A percentile compares a stretch with the other conserved stretches of the same genome.
Conservation (phyloP, 306 rosid genomes). For the Prunus padus region DNA sequence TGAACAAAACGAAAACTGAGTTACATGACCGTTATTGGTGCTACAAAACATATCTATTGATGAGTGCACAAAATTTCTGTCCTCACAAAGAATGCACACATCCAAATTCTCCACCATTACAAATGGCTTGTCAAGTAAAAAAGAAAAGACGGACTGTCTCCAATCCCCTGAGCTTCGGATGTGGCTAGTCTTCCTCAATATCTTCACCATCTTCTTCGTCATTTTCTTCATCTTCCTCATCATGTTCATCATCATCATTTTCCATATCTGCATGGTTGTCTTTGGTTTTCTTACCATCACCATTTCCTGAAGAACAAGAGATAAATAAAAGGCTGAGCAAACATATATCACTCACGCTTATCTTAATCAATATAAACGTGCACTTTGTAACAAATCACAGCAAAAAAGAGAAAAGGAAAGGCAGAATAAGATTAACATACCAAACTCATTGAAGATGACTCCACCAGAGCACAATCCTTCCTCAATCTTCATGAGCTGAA, state of each 20-base stretch:
- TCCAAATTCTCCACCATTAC: neutral
- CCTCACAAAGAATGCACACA: neutral
- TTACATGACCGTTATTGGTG: no score
- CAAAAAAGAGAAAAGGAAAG: neutral
- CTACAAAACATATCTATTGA: neutral
- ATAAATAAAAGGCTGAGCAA: neutral
- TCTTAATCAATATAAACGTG: neutral
- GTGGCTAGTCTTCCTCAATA: slow-evolving; percentile 25
- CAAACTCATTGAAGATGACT: slow-evolving; percentile 72
- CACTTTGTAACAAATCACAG: neutral
- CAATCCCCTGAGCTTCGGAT: neutral
- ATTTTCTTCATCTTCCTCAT: slow-evolving; percentile 24
- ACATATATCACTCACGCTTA: neutral
- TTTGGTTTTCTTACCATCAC: slow-evolving; percentile 45
- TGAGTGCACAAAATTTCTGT: neutral
- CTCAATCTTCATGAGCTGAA: slow-evolving; percentile 78
- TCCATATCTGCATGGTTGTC: slow-evolving; percentile 26
- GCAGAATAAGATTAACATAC: slow-evolving; percentile 30
- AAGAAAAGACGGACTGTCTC: neutral
- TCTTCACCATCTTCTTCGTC: slow-evolving; percentile 19
- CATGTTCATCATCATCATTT: slow-evolving; percentile 23
- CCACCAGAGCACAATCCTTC: slow-evolving; percentile 87
- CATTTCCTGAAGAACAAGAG: slow-evolving; percentile 31
- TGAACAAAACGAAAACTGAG: neutral
- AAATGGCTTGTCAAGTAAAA: neutral